Conservation (phyloP, 2,329 filamentous ascomycete species). For the Monosporascus sp. region DNA sequence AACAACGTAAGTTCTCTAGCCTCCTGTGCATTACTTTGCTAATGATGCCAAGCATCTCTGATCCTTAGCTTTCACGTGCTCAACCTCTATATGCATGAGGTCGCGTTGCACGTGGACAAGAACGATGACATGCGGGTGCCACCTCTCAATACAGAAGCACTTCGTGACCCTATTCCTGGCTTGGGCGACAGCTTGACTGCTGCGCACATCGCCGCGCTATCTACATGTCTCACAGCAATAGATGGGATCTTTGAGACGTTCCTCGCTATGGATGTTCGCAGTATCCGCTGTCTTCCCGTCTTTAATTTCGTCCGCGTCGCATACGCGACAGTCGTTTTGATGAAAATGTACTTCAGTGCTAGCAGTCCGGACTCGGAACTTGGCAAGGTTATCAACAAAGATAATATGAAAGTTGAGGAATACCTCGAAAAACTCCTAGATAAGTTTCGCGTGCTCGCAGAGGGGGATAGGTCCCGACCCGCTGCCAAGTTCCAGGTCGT, state of each 20-base stretch:
- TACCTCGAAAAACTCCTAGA: conserved; percentile 67
- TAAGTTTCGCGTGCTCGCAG: conserved; percentile 60
- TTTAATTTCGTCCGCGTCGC: conserved; percentile 68
- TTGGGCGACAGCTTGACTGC: conserved; percentile 38
- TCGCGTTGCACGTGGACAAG: conserved; percentile 62
- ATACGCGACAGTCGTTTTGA: conserved; percentile 65
- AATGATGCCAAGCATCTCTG: conserved; percentile 47
- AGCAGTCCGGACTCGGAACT: conserved; percentile 60
- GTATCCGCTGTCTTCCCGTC: conserved; percentile 61
- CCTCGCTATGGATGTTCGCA: conserved; percentile 51
- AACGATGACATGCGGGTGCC: conserved; percentile 42
- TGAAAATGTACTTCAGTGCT: conserved; percentile 68
- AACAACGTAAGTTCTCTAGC: conserved; percentile 46
- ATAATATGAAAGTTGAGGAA: conserved; percentile 58
- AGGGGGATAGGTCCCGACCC: conserved; percentile 58
- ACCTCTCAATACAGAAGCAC: conserved; percentile 39
- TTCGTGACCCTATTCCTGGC: conserved; percentile 38
- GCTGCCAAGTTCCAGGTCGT: conserved; percentile 68
- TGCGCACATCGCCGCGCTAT: conserved; percentile 62
- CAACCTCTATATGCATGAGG: conserved; percentile 71
- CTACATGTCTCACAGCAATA: conserved; percentile 60
- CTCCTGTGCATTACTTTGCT: conserved; percentile 6
- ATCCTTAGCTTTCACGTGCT: conserved; percentile 59
- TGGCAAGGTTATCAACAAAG: conserved; percentile 62
- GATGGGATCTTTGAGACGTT: conserved; percentile 64